Base-by-base conservation (phyloP, 2,329 filamentous ascomycete genomes). In the Rhynchosporium graminicola region DNA sequence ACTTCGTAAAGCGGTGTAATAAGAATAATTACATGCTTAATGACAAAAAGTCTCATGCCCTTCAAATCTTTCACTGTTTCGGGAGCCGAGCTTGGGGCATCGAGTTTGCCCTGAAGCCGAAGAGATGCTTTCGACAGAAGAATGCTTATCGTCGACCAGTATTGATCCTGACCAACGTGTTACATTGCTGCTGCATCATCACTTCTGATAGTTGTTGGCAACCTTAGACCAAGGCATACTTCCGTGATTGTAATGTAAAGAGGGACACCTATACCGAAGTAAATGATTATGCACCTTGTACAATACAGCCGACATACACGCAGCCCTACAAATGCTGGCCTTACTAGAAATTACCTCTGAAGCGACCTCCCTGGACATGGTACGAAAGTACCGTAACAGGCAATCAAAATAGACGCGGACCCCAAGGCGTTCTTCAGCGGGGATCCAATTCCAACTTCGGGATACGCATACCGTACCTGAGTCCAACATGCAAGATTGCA, bases 141-240 rank as follows among this genome's bases (percentile, higher is more conserved):
- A 36, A 36, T 10, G 9, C 5, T 36, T 1, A 36, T 36, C 33
- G 33, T 36, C 20, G 36, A 40, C 36, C 7, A 8, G 7, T 40
- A 1, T 40, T 43, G 40, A n/a, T 43, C 40, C 13, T n/a, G 40
- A 43, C 4, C 40, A 9, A 46, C 43, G 26, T 45, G n/a, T 20
- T 9, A 46, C 7, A n/a, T 46, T 4, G 4, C 13, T 20, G 43
- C 15, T 20, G 43, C 13, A 8, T 29, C 31, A 20, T 5, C 10
- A 26, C 5, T 2, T 7, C 2, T 33, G 3, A 36, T 33, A 15
- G 10, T 9, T 26, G 48, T 52, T 52, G 48, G 48, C 20, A 20
- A 38, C 10, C 20, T 52, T 26, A 52, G 48, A 52, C 29, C 48
- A 38, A 52, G 48, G 48, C 48, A 52, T 26, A 52, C 31, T 15